Conservation (phyloP, 768 basidiomycete genomes). For the Krasilnikovozyma curviuscula region DNA sequence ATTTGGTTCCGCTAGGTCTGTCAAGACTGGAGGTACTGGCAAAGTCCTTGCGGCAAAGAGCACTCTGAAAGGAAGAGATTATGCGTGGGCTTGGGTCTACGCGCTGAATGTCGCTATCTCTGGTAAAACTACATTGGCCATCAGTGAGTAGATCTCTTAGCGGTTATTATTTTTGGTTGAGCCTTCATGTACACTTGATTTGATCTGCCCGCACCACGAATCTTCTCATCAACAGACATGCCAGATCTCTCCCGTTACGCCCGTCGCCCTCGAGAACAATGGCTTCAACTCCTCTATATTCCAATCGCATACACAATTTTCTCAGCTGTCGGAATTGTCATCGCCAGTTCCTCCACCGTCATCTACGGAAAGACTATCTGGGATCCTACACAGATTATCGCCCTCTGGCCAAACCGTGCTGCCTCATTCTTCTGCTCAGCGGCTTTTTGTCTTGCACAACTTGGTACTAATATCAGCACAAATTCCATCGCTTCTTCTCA, state of each 20-base stretch:
- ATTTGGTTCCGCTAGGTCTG: no score
- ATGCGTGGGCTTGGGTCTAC: constrained; percentile 2
- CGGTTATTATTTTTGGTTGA: no score
- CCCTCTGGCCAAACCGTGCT: background rate
- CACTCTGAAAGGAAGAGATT: background rate
- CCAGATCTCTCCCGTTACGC: constrained; percentile 1
- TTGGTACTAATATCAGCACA: constrained; percentile 1
- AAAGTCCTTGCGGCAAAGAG: background rate
- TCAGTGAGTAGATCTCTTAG: no score
- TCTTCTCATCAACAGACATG: no score
- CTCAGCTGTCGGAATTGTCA: background rate
- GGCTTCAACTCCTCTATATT: background rate
- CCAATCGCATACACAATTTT: background rate
- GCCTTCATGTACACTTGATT: no score
- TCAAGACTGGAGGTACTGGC: background rate
- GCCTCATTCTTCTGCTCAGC: background rate
- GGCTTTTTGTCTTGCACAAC: background rate
- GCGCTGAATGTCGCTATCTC: background rate
- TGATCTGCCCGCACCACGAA: no score
- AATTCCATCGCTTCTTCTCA: background rate
- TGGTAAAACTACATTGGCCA: background rate
- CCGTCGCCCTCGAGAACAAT: background rate
- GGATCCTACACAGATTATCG: constrained; percentile 1
- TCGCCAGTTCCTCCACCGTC: background rate
- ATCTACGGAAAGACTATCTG: constrained; percentile 1